Conservation (phyloP, 2,329 filamentous ascomycete species). For the Clarireedia paspali region DNA sequence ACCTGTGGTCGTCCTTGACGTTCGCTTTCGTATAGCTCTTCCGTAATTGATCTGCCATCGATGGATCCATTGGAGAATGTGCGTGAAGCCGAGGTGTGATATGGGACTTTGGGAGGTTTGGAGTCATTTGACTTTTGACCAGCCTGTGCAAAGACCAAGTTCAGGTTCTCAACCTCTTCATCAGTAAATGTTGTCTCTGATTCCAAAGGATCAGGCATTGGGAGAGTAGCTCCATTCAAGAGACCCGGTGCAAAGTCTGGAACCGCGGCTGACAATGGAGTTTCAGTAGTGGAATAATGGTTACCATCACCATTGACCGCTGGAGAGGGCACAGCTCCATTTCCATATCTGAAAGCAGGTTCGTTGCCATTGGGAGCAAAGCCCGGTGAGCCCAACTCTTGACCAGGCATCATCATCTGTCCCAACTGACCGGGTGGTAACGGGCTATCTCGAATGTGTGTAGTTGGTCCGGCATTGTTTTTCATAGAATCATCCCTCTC, state of each 20-base stretch:
- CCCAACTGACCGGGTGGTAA: constrained; percentile 18
- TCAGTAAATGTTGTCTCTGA: constrained; percentile 40
- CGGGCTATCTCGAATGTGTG: constrained; percentile 22
- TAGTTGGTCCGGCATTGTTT: constrained; percentile 62
- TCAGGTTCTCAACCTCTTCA: constrained; percentile 43
- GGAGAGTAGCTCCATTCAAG: constrained; percentile 11
- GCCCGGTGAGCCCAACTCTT: constrained; percentile 22
- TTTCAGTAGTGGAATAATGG: constrained; percentile 34
- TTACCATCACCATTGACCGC: constrained; percentile 34
- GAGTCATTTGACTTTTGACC: constrained; percentile 31
- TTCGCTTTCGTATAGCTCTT: constrained; percentile 35
- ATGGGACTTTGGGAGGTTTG: constrained; percentile 29
- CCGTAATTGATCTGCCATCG: constrained; percentile 42
- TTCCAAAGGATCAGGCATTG: constrained; percentile 21
- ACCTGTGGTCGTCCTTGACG: constrained; percentile 30
- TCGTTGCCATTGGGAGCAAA: constrained; percentile 29
- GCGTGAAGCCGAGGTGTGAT: constrained; percentile 35
- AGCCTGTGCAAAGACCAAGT: constrained; percentile 37
- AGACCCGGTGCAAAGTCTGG: constrained; percentile 44
- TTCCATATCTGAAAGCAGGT: constrained; percentile 14
- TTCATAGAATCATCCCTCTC: constrained; percentile 68
- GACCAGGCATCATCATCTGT: constrained; percentile 21
- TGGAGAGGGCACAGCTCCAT: constrained; percentile 13
- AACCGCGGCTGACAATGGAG: constrained; percentile 53
- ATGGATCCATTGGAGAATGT: constrained; percentile 50